phyloP scores from a whole-genome alignment of 2,329 filamentous ascomycete species.

The Sarocladium brachiariae region DNA sequence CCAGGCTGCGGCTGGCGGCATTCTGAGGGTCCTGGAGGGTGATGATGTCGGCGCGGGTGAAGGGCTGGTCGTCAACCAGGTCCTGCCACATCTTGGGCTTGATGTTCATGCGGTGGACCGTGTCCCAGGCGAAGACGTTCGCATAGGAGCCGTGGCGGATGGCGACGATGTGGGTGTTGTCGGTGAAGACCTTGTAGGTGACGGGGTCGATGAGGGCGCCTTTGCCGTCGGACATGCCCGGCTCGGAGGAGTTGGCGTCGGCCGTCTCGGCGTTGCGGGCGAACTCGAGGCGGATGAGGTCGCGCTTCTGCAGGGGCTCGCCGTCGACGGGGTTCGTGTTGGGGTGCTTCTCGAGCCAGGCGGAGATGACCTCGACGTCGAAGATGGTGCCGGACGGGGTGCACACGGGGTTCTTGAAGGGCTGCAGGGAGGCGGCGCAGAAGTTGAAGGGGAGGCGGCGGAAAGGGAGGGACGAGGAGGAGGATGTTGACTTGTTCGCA shows the following conservation, averaged over 20 bases:
- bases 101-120: constrained; percentile 89
- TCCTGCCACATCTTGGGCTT: constrained; percentile 96
- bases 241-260: constrained; percentile 29
- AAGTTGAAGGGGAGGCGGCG: constrained; percentile 95
- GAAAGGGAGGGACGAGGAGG: constrained; percentile 55
- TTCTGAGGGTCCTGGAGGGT: constrained; percentile 95
- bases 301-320: constrained; percentile 66
- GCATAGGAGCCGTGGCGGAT: constrained; percentile 73
- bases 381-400: constrained; percentile 83
- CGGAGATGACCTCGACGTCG: constrained; percentile 86
- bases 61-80: constrained; percentile 78
- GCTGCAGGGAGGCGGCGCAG: constrained; percentile 91
- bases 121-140: constrained; percentile 96
- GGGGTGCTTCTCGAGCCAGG: constrained; percentile 85
- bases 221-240: constrained; percentile 43
- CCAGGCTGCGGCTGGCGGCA: constrained; percentile 71
- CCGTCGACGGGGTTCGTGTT: constrained; percentile 88
- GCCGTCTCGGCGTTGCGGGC: constrained; percentile 74
- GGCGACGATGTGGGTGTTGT: constrained; percentile 95
- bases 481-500: constrained; percentile 40
- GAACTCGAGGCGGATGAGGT: constrained; percentile 87
- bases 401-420: constrained; percentile 91
- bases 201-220: constrained; percentile 93
- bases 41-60: constrained; percentile 86
- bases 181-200: constrained; percentile 94